phyloP scores from a whole-genome alignment of 2,329 filamentous ascomycete species.

The Microdochium trichocladiopsis region DNA sequence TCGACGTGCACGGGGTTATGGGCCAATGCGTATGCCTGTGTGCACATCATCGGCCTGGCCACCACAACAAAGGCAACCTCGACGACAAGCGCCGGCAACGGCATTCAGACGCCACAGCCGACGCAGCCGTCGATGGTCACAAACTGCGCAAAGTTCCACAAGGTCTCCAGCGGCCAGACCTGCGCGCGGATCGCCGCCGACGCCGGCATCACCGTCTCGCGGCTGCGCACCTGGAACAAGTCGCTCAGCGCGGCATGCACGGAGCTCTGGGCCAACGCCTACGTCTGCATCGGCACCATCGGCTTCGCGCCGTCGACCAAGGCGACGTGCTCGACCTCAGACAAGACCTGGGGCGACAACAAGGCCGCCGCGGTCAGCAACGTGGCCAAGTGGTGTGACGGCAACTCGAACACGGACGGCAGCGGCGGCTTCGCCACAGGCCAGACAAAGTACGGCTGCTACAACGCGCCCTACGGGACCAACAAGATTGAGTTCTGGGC shows the following conservation, averaged over 20 bases:
- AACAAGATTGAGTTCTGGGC: background rate
- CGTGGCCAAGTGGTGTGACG: background rate
- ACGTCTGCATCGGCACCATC: background rate
- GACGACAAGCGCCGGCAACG: too few species aligned
- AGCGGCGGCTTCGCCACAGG: background rate
- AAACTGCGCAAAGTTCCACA: background rate
- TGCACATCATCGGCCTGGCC: too few species aligned
- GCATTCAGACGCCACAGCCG: background rate
- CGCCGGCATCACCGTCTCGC: background rate
- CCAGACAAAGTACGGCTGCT: background rate
- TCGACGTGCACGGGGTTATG: background rate
- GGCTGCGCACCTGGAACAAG: too few species aligned
- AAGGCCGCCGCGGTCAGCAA: background rate
- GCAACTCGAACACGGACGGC: background rate
- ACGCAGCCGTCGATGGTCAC: background rate
- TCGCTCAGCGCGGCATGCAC: too few species aligned
- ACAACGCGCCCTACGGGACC: background rate
- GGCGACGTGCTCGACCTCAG: background rate
- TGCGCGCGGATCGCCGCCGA: background rate
- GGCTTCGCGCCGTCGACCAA: background rate
- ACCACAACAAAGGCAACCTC: too few species aligned
- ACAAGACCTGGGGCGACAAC: background rate
- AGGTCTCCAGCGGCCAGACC: background rate
- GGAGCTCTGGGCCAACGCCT: background rate
- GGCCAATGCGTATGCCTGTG: background rate